Evolutionary conservation across 352 stramenopile species (phyloP).

Genomic region (Globisporangium alternatum): DNA sequence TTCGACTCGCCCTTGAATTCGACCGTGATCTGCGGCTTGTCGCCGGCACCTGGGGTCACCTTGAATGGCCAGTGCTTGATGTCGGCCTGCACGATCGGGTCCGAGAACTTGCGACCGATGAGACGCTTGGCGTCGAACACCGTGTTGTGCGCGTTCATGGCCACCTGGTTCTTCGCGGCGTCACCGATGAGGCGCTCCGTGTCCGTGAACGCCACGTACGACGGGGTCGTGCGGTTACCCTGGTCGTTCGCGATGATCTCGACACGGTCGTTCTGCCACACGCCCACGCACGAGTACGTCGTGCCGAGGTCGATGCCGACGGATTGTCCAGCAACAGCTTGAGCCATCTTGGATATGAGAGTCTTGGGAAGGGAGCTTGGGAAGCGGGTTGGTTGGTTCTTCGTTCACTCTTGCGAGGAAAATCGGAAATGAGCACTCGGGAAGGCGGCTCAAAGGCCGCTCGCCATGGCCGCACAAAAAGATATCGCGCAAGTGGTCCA

Average conservation of each 20-base stretch:
- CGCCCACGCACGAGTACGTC: constrained; percentile 97
- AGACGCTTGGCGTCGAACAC: constrained; percentile 97
- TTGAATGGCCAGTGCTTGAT: constrained; percentile 70
- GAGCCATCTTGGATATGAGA: constrained; percentile 25
- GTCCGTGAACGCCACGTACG: constrained; percentile 95
- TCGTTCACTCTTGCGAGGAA: constrained; percentile 23
- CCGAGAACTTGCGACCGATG: constrained; percentile 93
- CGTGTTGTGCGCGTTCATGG: constrained; percentile 94
- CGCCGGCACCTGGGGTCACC: constrained; percentile 52
- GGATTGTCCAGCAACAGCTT: constrained; percentile 24
- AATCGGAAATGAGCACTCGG: constrained; percentile 19
- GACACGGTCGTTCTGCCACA: constrained; percentile 97
- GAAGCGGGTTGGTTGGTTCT: constrained; percentile 12
- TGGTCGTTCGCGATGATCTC: constrained; percentile 96
- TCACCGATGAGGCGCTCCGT: constrained; percentile 94
- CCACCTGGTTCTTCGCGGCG: constrained; percentile 92
- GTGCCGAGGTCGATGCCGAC: constrained; percentile 98
- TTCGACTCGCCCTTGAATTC: constrained; percentile 71
- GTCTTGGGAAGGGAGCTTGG: constrained; percentile 12
- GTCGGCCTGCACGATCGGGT: constrained; percentile 86
- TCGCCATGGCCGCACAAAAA: neutral
- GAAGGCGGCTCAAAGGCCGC: neutral
- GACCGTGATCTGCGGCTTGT: constrained; percentile 73
- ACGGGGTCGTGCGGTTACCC: constrained; percentile 94
- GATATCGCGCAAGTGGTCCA: constrained; percentile 2